Conservation (phyloP, 1,139 yeast genomes). For the Yamadazyma siamensis region DNA sequence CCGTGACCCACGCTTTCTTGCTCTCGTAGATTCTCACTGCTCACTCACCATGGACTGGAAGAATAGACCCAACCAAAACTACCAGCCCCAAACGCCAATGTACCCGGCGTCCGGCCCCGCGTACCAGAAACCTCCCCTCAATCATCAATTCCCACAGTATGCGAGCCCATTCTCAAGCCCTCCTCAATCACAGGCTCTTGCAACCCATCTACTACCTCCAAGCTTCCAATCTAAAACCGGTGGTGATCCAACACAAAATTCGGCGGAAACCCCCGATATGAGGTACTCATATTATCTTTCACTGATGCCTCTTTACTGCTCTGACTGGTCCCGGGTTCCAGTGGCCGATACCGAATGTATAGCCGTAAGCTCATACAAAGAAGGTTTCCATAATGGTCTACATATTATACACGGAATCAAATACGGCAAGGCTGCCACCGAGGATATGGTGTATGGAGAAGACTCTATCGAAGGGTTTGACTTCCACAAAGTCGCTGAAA, state of each 20-base stretch:
- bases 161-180: slow-evolving; percentile 6
- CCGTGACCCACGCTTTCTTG: neutral
- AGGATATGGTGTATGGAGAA: slow-evolving; percentile 6
- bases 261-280: slow-evolving; percentile 10
- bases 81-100: slow-evolving; percentile 4
- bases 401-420: slow-evolving; percentile 44
- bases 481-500: slow-evolving; percentile 51
- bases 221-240: slow-evolving; percentile 1
- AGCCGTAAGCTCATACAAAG: slow-evolving; percentile 69
- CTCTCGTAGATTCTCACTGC: neutral
- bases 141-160: neutral
- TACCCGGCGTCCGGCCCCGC: neutral
- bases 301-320: slow-evolving; percentile 59
- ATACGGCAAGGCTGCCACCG: slow-evolving; percentile 24
- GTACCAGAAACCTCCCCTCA: neutral
- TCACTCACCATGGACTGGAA: slow-evolving; percentile 1
- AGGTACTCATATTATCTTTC: slow-evolving; percentile 57
- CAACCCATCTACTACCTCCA: slow-evolving; percentile 1
- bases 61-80: neutral
- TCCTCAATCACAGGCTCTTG: slow-evolving; percentile 5
- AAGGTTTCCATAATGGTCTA: slow-evolving; percentile 60
- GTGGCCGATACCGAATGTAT: slow-evolving; percentile 45
- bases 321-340: slow-evolving; percentile 58
- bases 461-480: slow-evolving; percentile 38
- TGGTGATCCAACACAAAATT: neutral